Base-by-base conservation (phyloP, 2,329 filamentous ascomycete species). In the Harringtonia aguacate region DNA sequence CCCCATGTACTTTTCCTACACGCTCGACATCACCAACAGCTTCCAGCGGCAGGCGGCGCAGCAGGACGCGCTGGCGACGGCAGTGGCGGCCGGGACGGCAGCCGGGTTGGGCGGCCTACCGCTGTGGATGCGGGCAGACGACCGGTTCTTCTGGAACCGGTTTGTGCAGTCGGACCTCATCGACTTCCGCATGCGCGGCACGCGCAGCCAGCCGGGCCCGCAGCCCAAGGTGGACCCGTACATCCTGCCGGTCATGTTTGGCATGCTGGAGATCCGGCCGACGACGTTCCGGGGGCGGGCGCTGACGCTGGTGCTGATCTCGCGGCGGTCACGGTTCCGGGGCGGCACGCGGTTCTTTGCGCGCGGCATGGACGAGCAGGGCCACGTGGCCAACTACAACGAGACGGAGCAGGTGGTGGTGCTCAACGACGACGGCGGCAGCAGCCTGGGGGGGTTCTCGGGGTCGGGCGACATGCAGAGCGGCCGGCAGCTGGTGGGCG, bases 61-160 rank as follows among this genome's bases (percentile, higher is more conserved):
- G 51, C 79, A 94, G 60, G 66, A 69, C 45, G 75, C 75, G 15
- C 41, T 38, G 8, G 31, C 39, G 12, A 29, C 41, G 18, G 18
- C 18, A 12, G 35, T 9, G 4, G 35, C 5, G 9, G n/a, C n/a
- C 4, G 12, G 17, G 33, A 7, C 8, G 13, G 41, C 17, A 44
- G 29, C n/a, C 33, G 29, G n/a, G n/a, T n/a, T n/a, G 1, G 41
- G 18, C 15, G 44, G 38, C 18, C 69, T 74, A 44, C 89, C 92
- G 13, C 66, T 97, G 46, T 98, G 92, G 92, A 82, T 84, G 70
- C 75, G 88, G 53, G 83, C 90, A 50, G 92, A 98, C 62, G 89
- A 97, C 60, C 86, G 92, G 51, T 98, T 98, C 72, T 98, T 95
- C 71, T 98, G 90, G 87, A 98, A 98, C 65, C 82, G 83, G 51